Percentiles rank a stretch among this genome's conserved stretches.
phyloP scores from a whole-genome alignment of 2,329 filamentous ascomycete genomes.

The Bipolaris zeicola region DNA sequence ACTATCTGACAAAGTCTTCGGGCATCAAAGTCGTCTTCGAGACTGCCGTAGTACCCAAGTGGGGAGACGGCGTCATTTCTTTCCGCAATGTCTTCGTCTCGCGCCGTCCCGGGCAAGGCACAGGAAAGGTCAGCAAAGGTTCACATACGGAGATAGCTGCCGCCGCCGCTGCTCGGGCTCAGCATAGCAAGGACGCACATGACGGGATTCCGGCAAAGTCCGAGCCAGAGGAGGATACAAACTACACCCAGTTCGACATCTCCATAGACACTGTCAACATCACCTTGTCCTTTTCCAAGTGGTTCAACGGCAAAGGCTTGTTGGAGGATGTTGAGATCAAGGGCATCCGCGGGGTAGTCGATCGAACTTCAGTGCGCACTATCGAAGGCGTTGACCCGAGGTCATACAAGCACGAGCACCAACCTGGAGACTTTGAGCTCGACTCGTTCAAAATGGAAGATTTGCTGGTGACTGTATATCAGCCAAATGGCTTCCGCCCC shows the following conservation, averaged over 20 bases:
- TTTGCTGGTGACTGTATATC: conserved; percentile 86
- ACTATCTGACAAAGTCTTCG: conserved; percentile 92
- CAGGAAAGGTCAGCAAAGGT: conserved; percentile 87
- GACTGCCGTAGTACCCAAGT: conserved; percentile 94
- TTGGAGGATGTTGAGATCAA: conserved; percentile 92
- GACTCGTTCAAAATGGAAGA: conserved; percentile 97
- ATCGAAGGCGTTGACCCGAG: conserved; percentile 76
- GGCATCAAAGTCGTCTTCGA: conserved; percentile 95
- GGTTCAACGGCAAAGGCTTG: conserved; percentile 96
- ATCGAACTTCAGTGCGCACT: conserved; percentile 83
- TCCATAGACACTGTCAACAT: conserved; percentile 96
- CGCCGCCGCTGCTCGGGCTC: conserved; percentile 75
- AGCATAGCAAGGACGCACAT: conserved; percentile 46
- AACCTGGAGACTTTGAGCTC: conserved; percentile 94
- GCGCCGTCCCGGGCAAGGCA: conserved; percentile 79
- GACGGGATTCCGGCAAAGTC: conserved; percentile 46
- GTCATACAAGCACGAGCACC: conserved; percentile 84
- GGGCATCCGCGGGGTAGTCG: conserved; percentile 88
- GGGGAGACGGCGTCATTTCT: conserved; percentile 92
- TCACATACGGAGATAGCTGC: conserved; percentile 84
- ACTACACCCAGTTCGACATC: conserved; percentile 97
- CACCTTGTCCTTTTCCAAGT: conserved; percentile 95
- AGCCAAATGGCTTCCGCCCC: conserved; percentile 88
- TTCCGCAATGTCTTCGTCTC: conserved; percentile 98
- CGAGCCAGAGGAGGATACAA: conserved; percentile 78